Evolutionary conservation across 306 rosid species (phyloP).

Genomic region (Rosa multiflora): DNA sequence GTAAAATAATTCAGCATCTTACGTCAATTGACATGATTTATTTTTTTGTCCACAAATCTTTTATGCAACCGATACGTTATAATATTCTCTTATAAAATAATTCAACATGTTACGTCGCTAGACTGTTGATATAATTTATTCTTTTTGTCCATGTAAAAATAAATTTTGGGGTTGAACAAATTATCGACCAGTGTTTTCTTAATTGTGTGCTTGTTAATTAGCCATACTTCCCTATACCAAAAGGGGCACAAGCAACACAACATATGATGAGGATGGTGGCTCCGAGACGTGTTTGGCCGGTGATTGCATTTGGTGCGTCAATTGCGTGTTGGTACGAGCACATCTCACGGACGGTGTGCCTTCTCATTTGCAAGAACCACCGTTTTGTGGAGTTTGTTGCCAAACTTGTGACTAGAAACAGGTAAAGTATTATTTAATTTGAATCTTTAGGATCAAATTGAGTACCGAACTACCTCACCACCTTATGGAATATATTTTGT

Average conservation of each 20-base stretch:
- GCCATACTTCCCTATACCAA: constrained; percentile 74
- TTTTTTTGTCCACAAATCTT: too few relatives aligned
- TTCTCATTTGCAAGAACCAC: constrained; percentile 88
- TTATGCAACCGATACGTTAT: constrained; percentile 47
- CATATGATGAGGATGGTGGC: constrained; percentile 84
- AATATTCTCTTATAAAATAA: background rate
- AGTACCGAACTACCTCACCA: background rate
- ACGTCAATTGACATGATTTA: background rate
- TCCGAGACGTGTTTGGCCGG: constrained; percentile 92
- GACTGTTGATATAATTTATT: background rate
- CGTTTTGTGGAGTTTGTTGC: constrained; percentile 76
- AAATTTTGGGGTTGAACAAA: background rate
- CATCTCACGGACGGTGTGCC: constrained; percentile 72
- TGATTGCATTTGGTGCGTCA: constrained; percentile 68
- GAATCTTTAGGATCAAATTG: background rate
- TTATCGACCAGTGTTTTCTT: background rate
- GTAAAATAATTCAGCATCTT: background rate
- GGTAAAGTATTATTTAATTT: constrained; percentile 36
- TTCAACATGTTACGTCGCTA: background rate
- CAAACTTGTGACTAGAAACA: constrained; percentile 78
- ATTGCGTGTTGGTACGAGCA: constrained; percentile 95
- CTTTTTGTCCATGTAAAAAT: background rate
- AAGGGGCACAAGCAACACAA: constrained; percentile 66
- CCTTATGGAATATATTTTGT: background rate
- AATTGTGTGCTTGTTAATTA: constrained; percentile 14